Evolutionary conservation across 208 protist genomes (phyloP), one percentile per base, ranked within the genome.

Genomic region (Acanthamoeba castellanii): DNA sequence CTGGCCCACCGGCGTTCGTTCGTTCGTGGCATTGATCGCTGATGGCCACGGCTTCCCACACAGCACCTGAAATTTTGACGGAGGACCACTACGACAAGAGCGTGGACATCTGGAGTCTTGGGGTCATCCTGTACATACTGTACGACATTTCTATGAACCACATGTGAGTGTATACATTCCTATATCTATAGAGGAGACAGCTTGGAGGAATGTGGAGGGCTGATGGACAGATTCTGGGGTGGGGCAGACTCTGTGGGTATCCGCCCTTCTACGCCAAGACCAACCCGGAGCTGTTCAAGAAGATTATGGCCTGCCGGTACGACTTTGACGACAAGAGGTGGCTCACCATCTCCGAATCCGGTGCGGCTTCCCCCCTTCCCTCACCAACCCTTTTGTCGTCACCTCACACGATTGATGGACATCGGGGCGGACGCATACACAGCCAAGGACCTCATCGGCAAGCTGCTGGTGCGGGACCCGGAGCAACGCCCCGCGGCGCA

Each of bases 201-300:
- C n/a, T n/a, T n/a, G 37, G 37, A 37, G 3, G 37, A 37, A 37
- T 37, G 37, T 37, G 37, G 37, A 37, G 37, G 37, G 3, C 37
- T 37, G 3, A 37, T 37, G 37, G 37, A 37, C 3, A 37, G 0
- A 37, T 37, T n/a, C n/a, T n/a, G n/a, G n/a, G 7, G 47, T 11
- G 72, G 42, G 64, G 82, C 85, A 92, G 85, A 50, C 78, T 97
- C n/a, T 96, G 95, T 66, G 96, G 96, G 37, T 97, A 96, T 91
- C 84, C 95, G 42, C 96, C 96, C 47, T 97, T 97, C 70, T 96
- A 94, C 81, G 95, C 94, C 34, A 90, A 96, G 59, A 97, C 88
- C 66, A 94, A 95, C 42, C 84, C 95, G 2, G 94, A 96, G 88
- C 42, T 97, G 25, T 97, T 96, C 78, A 92, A 97, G 94, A 95